Evolutionary conservation across 1,284 basidiomycete species (phyloP).

Genomic region (Moesziomyces sp.): DNA sequence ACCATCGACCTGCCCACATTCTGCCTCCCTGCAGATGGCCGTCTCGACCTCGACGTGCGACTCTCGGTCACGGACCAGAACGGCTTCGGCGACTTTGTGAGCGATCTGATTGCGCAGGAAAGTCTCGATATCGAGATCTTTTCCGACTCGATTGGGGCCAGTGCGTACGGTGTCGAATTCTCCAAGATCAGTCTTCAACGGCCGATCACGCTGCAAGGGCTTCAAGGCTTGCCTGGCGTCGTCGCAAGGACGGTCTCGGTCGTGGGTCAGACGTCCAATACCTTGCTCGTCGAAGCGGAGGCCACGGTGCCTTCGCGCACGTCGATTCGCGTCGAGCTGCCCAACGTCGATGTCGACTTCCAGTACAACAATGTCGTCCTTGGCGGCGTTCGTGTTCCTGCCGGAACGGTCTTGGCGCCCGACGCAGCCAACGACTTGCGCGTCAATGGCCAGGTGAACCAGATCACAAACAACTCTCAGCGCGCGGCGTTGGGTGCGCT

Average conservation of each 20-base stretch:
- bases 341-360: constrained; percentile 75
- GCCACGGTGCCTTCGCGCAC: constrained; percentile 76
- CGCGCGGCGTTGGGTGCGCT: constrained; percentile 74
- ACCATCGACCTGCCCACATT: constrained; percentile 75
- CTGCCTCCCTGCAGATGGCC: constrained; percentile 76
- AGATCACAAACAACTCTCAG: constrained; percentile 69
- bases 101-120: constrained; percentile 76
- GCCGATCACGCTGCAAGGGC: constrained; percentile 76
- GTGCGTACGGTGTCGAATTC: constrained; percentile 77
- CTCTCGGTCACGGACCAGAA: constrained; percentile 57
- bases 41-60: constrained; percentile 71
- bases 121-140: constrained; percentile 78
- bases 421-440: constrained; percentile 72
- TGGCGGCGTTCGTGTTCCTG: constrained; percentile 68
- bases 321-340: constrained; percentile 79
- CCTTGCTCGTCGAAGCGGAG: constrained; percentile 78
- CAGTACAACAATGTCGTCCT: constrained; percentile 66
- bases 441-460: constrained; percentile 75
- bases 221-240: constrained; percentile 74
- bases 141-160: constrained; percentile 74
- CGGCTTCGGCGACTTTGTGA: constrained; percentile 76
- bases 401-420: constrained; percentile 72
- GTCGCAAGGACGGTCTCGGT: constrained; percentile 75
- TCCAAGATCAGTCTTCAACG: constrained; percentile 76
- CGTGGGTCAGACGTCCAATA: constrained; percentile 74